Evolutionary conservation across 257 asterid genomes (phyloP).

Genomic region (Anisodus tanguticus): DNA sequence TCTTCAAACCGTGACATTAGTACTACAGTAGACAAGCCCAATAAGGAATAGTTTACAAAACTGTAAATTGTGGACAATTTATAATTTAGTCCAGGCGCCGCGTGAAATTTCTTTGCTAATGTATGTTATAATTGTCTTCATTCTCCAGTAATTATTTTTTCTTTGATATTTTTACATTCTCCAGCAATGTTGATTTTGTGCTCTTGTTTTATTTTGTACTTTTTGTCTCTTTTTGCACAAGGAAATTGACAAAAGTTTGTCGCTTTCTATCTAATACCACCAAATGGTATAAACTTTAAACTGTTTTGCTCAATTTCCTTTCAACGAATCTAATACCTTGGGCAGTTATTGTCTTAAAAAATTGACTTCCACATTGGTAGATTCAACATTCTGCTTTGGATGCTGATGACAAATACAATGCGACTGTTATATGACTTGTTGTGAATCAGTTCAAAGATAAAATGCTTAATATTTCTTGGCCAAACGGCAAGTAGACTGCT

Average conservation of each 20-base stretch:
- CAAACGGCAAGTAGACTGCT: not conserved
- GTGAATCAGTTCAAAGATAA: not conserved
- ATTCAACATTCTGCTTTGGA: not conserved
- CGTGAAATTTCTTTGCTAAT: not conserved
- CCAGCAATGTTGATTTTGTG: not conserved
- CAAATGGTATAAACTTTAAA: not conserved
- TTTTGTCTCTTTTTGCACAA: not conserved
- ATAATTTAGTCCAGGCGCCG: not conserved
- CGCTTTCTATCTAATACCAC: not conserved
- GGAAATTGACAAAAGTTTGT: not conserved
- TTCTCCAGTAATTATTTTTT: not conserved
- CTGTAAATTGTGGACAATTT: constrained; percentile 10
- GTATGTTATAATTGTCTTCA: not conserved
- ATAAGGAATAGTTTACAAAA: not conserved
- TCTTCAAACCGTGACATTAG: constrained; percentile 7
- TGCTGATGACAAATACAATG: not conserved
- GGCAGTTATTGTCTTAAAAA: not conserved
- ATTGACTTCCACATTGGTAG: not conserved
- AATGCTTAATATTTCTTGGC: not conserved
- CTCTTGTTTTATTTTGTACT: not conserved
- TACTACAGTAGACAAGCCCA: not conserved
- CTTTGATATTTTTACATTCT: not conserved
- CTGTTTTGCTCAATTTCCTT: not conserved
- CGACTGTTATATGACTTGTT: not conserved
- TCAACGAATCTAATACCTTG: not conserved